Evolutionary conservation across 768 basidiomycete species (phyloP).

Genomic region (Psilocybe sp.): DNA sequence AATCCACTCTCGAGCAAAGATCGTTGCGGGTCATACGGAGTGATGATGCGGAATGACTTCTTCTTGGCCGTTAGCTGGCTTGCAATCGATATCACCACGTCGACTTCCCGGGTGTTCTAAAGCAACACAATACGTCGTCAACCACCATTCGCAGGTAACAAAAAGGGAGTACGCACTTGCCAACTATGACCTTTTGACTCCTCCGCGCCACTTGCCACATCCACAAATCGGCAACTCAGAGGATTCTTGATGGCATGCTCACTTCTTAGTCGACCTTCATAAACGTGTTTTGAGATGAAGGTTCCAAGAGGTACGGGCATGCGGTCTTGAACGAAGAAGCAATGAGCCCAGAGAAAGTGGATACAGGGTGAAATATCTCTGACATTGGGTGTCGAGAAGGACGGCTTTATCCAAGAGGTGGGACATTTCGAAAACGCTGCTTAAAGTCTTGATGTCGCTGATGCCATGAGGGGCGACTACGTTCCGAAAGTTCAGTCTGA

Average conservation of each 20-base stretch:
- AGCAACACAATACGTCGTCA: constrained; percentile 1
- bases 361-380: no score
- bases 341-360: no score
- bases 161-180: constrained; percentile 25
- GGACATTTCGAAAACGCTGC: constrained; percentile 60
- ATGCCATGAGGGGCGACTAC: constrained; percentile 66
- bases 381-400: constrained; percentile 65
- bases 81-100: constrained; percentile 44
- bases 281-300: constrained; percentile 61
- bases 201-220: constrained; percentile 38
- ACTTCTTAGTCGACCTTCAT: constrained; percentile 47
- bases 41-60: constrained; percentile 57
- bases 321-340: constrained; percentile 41
- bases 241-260: constrained; percentile 31
- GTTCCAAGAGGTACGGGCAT: constrained; percentile 64
- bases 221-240: constrained; percentile 55
- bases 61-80: constrained; percentile 33
- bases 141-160: neutral
- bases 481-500: constrained; percentile 14
- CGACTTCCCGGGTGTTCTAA: constrained; percentile 55
- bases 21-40: constrained; percentile 74
- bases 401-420: constrained; percentile 41
- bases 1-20: constrained; percentile 49
- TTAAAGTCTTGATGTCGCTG: constrained; percentile 43
- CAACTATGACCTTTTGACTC: constrained; percentile 30